A percentile compares a stretch with the other conserved stretches of the same genome.
Evolutionary conservation across 2,329 filamentous ascomycete genomes (phyloP).

Genomic region (Sphaerulina vaccinii): DNA sequence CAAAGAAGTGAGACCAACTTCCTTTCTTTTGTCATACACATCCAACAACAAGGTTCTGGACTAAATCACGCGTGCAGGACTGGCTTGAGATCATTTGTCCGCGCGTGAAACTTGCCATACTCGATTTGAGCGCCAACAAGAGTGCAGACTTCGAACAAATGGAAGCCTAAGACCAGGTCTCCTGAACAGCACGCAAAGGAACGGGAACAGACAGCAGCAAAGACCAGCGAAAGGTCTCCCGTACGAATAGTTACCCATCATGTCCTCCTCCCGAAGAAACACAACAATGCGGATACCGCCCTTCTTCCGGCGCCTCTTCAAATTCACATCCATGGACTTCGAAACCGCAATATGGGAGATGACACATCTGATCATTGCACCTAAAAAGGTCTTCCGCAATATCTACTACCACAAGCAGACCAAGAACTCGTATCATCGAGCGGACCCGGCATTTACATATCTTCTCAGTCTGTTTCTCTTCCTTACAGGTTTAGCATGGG

Average conservation of each 20-base stretch:
- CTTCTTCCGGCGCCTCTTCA: slow-evolving; percentile 68
- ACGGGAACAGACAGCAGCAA: not conserved
- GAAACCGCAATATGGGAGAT: slow-evolving; percentile 72
- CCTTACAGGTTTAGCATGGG: slow-evolving; percentile 57
- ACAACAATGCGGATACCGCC: slow-evolving; percentile 59
- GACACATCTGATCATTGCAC: slow-evolving; percentile 65
- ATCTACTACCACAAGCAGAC: slow-evolving; percentile 69
- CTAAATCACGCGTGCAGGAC: not conserved
- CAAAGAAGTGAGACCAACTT: not conserved
- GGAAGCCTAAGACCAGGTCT: not conserved
- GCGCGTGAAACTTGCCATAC: not conserved
- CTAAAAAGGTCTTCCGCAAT: slow-evolving; percentile 69
- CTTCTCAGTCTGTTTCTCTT: slow-evolving; percentile 64
- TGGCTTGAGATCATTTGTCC: not conserved
- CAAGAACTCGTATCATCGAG: slow-evolving; percentile 68
- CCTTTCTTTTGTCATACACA: not conserved
- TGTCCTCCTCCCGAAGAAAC: slow-evolving; percentile 37
- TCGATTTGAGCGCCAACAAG: not conserved
- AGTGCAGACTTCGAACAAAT: not conserved
- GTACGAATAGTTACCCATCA: not conserved
- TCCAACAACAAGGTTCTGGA: too few relatives aligned
- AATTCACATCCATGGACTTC: slow-evolving; percentile 73
- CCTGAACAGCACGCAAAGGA: not conserved
- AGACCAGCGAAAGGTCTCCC: not conserved
- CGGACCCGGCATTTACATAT: slow-evolving; percentile 69